Evolutionary conservation across 768 basidiomycete genomes (phyloP), one percentile per base, ranked within the genome.

Genomic region (Lactifluus hygrophoroides): DNA sequence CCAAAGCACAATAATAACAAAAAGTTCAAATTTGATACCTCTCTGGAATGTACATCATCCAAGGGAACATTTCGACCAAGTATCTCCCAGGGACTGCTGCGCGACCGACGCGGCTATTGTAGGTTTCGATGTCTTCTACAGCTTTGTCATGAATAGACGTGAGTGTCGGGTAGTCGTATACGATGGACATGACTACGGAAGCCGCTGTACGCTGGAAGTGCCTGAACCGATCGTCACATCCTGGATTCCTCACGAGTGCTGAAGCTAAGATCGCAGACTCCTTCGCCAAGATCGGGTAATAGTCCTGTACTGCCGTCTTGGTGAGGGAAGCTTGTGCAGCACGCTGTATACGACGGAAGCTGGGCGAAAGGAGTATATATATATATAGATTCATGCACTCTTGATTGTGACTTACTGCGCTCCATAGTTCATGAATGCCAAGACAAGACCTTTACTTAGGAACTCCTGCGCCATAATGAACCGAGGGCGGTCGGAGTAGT

Each of bases 261-360:
- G 69, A 59, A 17, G 62, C 57, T 30, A 73, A 64, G 7, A 69
- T 25, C 16, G 64, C 60, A 27, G 73, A 66, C 59, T 73, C 73
- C 28, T 57, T 62, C n/a, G 54, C 51, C 52, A 70, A 69, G 32
- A 67, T 50, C 0, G 65, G 57, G 21, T 69, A 40, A 56, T 65
- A 73, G 25, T 58, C 42, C 32, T 38, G 47, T 1, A 66, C 57
- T 3, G 57, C 59, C 7, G 57, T 54, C 44, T 66, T 66, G 54
- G 62, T 67, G 25, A 74, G 66, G 2, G 68, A 67, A 49, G 70
- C 71, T 46, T 72, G 69, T 3, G 67, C 65, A 3, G 69, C 68
- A 11, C 70, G 66, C 27, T 70, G 67, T 66, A 71, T 67, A 7
- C 69, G 61, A 19, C 70, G 65, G 69, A 70, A 73, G 25, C 71